Conservation (phyloP, 2,329 filamentous ascomycete species). For the Bipolaris cookei region DNA sequence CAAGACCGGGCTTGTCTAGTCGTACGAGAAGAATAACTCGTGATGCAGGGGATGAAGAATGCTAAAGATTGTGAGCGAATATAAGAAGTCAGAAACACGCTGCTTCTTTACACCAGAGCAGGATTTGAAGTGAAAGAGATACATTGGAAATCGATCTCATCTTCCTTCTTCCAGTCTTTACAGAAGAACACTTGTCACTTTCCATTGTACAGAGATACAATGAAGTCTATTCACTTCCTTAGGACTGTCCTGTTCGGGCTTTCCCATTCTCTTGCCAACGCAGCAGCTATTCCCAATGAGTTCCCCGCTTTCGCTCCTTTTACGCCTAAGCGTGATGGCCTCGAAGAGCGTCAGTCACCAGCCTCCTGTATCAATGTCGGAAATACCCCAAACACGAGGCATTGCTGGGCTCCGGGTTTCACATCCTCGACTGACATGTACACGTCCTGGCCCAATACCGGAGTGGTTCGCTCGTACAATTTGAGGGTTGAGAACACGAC, state of each 20-base stretch:
- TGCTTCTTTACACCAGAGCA: slow-evolving; percentile 10
- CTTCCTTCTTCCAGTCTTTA: slow-evolving; percentile 11
- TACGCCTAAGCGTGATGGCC: slow-evolving; percentile 10
- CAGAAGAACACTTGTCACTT: slow-evolving; percentile 2
- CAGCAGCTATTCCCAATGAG: slow-evolving; percentile 28
- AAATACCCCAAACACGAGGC: slow-evolving; percentile 46
- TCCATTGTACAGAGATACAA: slow-evolving; percentile 12
- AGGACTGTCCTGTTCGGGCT: slow-evolving; percentile 32
- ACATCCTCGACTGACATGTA: slow-evolving; percentile 52
- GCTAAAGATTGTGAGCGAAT: neutral
- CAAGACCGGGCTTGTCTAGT: neutral
- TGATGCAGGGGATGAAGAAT: neutral
- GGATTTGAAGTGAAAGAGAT: neutral
- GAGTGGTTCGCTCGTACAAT: slow-evolving; percentile 41
- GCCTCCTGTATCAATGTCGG: slow-evolving; percentile 31
- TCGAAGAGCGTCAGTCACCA: slow-evolving; percentile 28
- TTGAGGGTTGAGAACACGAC: slow-evolving; percentile 51
- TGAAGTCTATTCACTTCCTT: slow-evolving; percentile 32
- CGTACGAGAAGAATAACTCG: neutral
- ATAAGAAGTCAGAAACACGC: slow-evolving; percentile 3
- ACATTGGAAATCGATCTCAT: neutral
- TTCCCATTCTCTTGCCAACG: slow-evolving; percentile 18
- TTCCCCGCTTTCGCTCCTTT: slow-evolving; percentile 17
- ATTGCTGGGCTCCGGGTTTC: slow-evolving; percentile 51
- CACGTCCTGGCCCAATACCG: slow-evolving; percentile 48